Evolutionary conservation across 176 grass and related monocot genomes (phyloP).

Genomic region (Triticum timopheevii): DNA sequence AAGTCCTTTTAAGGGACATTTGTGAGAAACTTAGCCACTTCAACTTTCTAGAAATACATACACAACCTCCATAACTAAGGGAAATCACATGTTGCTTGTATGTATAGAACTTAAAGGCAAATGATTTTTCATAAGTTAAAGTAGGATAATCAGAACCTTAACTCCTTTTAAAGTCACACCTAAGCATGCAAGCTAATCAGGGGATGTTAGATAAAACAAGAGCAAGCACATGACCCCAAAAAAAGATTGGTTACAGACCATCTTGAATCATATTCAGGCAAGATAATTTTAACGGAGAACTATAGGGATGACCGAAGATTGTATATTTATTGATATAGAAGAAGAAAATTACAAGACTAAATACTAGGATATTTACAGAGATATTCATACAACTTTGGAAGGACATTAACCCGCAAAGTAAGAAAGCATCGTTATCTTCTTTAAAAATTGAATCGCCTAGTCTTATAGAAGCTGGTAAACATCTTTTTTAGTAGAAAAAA

Average conservation of each 20-base stretch:
- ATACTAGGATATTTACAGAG: neutral
- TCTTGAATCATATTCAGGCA: conserved; percentile 5
- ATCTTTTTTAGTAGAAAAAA: neutral
- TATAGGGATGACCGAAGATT: neutral
- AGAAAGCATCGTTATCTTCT: neutral
- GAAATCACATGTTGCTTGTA: neutral
- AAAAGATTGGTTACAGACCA: neutral
- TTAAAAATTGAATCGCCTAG: neutral
- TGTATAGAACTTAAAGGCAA: neutral
- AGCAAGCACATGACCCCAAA: neutral
- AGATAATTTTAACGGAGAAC: neutral
- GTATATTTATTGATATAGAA: conserved; percentile 8
- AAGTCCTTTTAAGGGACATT: conserved; percentile 14
- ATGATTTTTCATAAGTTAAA: neutral
- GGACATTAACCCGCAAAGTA: neutral
- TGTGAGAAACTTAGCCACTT: neutral
- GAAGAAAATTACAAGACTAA: neutral
- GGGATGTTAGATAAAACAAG: conserved; percentile 14
- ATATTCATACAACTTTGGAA: neutral
- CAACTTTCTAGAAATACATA: conserved; percentile 1
- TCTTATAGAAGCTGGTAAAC: neutral
- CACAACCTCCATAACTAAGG: neutral
- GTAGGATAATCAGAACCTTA: neutral
- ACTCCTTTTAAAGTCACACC: neutral
- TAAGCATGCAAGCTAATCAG: conserved; percentile 1